Percentiles rank a stretch among this genome's conserved stretches.
Conservation (phyloP, 2,329 filamentous ascomycete species). For the Calonectria fujianensis region DNA sequence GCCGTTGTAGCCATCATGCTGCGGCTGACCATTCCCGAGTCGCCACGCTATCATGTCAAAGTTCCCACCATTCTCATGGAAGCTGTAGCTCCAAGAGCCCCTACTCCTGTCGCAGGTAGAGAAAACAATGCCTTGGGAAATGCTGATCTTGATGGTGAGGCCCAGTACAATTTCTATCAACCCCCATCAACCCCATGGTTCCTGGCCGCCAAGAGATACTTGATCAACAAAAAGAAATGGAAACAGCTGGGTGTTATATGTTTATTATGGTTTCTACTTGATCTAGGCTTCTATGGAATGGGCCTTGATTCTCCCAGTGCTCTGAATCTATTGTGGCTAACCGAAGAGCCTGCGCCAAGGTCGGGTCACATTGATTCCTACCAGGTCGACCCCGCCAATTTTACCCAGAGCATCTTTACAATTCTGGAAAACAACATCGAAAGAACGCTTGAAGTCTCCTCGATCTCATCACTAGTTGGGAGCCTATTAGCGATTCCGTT, state of each 20-base stretch:
- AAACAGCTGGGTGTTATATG: conserved; percentile 58
- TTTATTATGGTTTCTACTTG: conserved; percentile 66
- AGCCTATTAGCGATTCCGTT: conserved; percentile 6
- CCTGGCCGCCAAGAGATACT: conserved; percentile 9
- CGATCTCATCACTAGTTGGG: conserved; percentile 26
- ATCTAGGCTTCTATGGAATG: conserved; percentile 69
- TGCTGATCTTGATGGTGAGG: not conserved
- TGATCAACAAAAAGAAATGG: conserved; percentile 42
- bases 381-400: not conserved
- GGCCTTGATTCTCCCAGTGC: conserved; percentile 61
- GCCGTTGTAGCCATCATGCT: conserved; percentile 62
- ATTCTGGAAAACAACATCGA: conserved; percentile 13
- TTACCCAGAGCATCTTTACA: conserved; percentile 7
- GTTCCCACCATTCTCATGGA: not conserved
- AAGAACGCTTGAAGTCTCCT: conserved; percentile 21
- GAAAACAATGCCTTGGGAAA: not conserved
- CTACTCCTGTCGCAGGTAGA: not conserved
- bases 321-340: conserved; percentile 49
- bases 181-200: conserved; percentile 7
- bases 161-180: not conserved
- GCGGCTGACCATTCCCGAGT: conserved; percentile 67
- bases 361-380: not conserved
- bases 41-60: conserved; percentile 60
- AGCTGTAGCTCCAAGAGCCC: conserved; percentile 21
- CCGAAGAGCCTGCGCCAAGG: not conserved